These are phyloP conservation scores for Diaporthe longicolla DNA, from an alignment of 2,329 filamentous ascomycete genomes.

Conservation along the genomic window DNA sequence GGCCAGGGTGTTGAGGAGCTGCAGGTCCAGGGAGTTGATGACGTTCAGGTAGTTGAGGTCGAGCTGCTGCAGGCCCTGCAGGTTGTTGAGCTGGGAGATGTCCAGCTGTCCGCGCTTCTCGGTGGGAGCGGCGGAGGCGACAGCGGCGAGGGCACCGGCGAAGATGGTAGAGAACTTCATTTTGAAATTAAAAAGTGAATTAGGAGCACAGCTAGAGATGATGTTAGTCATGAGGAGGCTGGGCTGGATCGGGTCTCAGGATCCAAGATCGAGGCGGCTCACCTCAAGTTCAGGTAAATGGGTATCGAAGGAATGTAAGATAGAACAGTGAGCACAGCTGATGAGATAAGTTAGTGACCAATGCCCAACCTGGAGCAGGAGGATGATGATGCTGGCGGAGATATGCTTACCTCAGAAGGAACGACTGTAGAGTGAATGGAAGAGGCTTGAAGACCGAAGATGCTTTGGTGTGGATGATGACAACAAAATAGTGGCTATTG, in stretches of 20 bases:
- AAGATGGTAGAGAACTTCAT: constrained; percentile 66
- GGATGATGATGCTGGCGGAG: not conserved
- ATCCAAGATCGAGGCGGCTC: not conserved
- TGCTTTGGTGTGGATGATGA: constrained; percentile 53
- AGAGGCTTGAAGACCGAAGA: constrained; percentile 50
- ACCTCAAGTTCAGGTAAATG: constrained; percentile 55
- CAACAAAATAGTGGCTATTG: constrained; percentile 47
- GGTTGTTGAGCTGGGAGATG: constrained; percentile 56
- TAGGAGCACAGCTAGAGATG: constrained; percentile 59
- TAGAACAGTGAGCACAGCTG: constrained; percentile 65
- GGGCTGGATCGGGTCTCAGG: constrained; percentile 43
- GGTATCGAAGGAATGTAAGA: constrained; percentile 57
- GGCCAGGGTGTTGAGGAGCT: constrained; percentile 58
- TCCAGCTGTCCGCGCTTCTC: constrained; percentile 56
- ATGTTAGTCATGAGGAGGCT: not conserved
- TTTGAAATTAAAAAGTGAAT: constrained; percentile 51
- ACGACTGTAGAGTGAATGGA: constrained; percentile 58
- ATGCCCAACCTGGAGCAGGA: not conserved
- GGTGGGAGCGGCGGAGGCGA: constrained; percentile 60
- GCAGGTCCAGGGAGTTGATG: constrained; percentile 62
- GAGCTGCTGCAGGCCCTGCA: constrained; percentile 56
- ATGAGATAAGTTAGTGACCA: constrained; percentile 45
- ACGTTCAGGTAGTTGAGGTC: constrained; percentile 62
- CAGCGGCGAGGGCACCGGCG: constrained; percentile 59
- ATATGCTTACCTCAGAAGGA: constrained; percentile 60